Base-by-base conservation (phyloP, 1,139 yeast genomes). In the Pichia inconspicua region DNA sequence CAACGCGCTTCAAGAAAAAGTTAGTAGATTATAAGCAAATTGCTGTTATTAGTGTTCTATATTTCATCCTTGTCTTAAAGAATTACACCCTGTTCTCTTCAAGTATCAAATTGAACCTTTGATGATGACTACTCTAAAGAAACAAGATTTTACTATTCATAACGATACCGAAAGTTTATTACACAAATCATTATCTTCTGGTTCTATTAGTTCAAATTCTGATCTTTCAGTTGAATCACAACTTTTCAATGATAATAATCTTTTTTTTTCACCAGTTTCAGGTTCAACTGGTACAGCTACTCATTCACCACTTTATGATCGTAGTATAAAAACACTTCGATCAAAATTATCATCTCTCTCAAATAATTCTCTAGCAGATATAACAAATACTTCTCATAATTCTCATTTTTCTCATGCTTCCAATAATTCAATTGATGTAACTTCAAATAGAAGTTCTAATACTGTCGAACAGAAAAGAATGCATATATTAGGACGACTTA, bases 381-480 rank as follows among this genome's bases (percentile, higher is more conserved):
- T 37, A 15, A 37, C 40, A 22, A 37, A 37, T 37, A 19, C 22
- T 34, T 34, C 37, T 17, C 48, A 49, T 37, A 19, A 10, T 34
- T 34, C 37, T 17, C 48, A 49, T 37, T 39, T 44, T 6, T 46
- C 49, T 6, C 44, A 46, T 25, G n/a, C 22, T 1, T 46, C 47
- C 7, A 45, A 34, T 39, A 12, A 31, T n/a, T 32, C 43, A 34
- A 41, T 34, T 7, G 15, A n/a, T 17, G 25, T 14, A 10, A 19
- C 15, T 11, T 15, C n/a, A 32, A 32, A 32, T 32, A 32, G 35
- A 32, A 15, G 11, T 17, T 36, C 40, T 5, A 14, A 46, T 11
- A 45, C 51, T 14, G 40, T 40, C 9, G 53, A 50, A 42, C 43
- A 44, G 25, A 50, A 50, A 32, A 30, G 41, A 25, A 35, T 38